Evolutionary conservation across 306 rosid species (phyloP).

Genomic region (Quercus cerris): DNA sequence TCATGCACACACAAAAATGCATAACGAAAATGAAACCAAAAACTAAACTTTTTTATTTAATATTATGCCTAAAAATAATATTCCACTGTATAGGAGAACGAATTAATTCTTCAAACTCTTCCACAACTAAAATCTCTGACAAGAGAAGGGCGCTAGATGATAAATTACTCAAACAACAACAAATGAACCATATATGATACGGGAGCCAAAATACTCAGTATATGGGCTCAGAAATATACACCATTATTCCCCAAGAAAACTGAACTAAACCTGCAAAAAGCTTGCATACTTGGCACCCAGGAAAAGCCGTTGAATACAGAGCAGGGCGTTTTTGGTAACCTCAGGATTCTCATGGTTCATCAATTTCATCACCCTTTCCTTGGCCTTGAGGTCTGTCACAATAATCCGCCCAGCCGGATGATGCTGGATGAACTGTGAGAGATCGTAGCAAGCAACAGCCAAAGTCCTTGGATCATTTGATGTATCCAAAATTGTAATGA

Average conservation of each 20-base stretch:
- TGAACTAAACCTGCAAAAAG: slow-evolving; percentile 78
- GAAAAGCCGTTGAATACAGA: slow-evolving; percentile 96
- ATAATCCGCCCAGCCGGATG: slow-evolving; percentile 87
- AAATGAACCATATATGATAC: background rate
- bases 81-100: background rate
- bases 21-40: background rate
- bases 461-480: slow-evolving; percentile 83
- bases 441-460: slow-evolving; percentile 89
- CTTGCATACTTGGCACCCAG: slow-evolving; percentile 94
- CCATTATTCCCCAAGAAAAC: slow-evolving; percentile 10
- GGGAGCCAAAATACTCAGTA: background rate
- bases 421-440: slow-evolving; percentile 85
- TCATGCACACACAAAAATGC: background rate
- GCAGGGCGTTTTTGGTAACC: slow-evolving; percentile 93
- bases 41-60: background rate
- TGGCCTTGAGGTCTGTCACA: slow-evolving; percentile 91
- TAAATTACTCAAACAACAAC: background rate
- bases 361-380: slow-evolving; percentile 91
- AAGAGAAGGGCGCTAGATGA: background rate
- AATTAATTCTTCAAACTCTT: background rate
- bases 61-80: background rate
- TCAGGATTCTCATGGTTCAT: slow-evolving; percentile 93
- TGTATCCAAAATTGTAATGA: slow-evolving; percentile 81
- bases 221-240: slow-evolving; percentile 4
- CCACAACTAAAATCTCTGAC: background rate